Percentiles rank a stretch among this genome's conserved stretches.
phyloP scores from a whole-genome alignment of 768 basidiomycete species.

The Pholiota molesta region DNA sequence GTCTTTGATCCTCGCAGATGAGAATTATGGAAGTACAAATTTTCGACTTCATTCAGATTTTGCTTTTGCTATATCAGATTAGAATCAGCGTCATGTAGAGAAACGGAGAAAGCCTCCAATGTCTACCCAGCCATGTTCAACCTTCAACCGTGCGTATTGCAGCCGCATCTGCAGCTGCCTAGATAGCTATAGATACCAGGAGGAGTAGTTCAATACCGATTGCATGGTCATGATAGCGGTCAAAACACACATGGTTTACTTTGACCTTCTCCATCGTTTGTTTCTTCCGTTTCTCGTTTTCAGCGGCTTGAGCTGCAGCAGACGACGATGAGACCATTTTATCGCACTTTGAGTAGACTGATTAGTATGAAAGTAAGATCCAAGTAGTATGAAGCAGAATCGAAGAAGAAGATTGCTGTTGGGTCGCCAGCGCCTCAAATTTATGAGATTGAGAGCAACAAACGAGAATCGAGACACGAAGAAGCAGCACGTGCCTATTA shows the following conservation, averaged over 20 bases:
- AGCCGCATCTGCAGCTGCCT: constrained; percentile 74
- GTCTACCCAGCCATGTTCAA: constrained; percentile 81
- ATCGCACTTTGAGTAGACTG: background rate
- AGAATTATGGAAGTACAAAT: constrained; percentile 78
- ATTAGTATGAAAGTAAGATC: background rate
- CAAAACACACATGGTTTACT: constrained; percentile 53
- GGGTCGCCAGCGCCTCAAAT: constrained; percentile 1
- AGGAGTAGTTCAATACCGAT: background rate
- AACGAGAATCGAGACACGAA: constrained; percentile 15
- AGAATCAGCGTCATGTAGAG: constrained; percentile 10
- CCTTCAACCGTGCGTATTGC: constrained; percentile 78
- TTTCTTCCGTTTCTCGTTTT: constrained; percentile 49
- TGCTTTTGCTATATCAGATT: constrained; percentile 62
- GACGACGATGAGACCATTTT: constrained; percentile 39
- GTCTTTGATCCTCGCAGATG: constrained; percentile 45
- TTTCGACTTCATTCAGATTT: constrained; percentile 80
- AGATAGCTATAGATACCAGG: constrained; percentile 50
- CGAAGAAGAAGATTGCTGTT: background rate
- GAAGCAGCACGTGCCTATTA: constrained; percentile 11
- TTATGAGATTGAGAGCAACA: constrained; percentile 1
- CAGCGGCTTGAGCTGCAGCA: constrained; percentile 31
- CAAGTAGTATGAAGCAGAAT: background rate
- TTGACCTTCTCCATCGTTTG: constrained; percentile 58
- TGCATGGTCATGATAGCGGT: background rate
- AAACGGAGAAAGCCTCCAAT: constrained; percentile 1